phyloP scores from a whole-genome alignment of 169 alveolate genomes.

The Perkinsus olseni region DNA sequence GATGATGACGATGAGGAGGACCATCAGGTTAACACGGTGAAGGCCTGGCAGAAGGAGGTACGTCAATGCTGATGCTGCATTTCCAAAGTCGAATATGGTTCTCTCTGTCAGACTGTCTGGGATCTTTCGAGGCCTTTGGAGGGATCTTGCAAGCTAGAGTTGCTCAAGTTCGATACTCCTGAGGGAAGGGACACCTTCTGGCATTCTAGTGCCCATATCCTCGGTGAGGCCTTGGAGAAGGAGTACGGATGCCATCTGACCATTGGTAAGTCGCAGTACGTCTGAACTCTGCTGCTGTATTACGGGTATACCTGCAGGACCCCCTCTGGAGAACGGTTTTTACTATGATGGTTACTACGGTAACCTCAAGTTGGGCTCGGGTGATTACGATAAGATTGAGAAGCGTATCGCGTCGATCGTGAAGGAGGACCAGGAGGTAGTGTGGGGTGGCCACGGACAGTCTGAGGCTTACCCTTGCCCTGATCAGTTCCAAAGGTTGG shows the following conservation, averaged over 20 bases:
- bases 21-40: not conserved
- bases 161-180: constrained; percentile 78
- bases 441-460: not conserved
- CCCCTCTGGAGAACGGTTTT: constrained; percentile 90
- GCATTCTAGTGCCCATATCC: constrained; percentile 97
- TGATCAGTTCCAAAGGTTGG: constrained; percentile 81
- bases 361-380: constrained; percentile 30
- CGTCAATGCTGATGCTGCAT: not conserved
- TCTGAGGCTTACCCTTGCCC: not conserved
- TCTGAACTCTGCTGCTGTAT: not conserved
- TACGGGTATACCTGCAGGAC: constrained; percentile 23
- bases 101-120: constrained; percentile 68
- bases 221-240: constrained; percentile 86
- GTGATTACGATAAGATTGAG: constrained; percentile 21
- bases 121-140: constrained; percentile 93
- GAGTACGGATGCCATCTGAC: constrained; percentile 91
- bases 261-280: constrained; percentile 72
- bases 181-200: constrained; percentile 92
- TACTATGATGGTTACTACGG: constrained; percentile 96
- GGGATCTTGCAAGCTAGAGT: constrained; percentile 71
- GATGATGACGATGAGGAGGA: constrained; percentile 64
- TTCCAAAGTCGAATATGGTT: not conserved
- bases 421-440: constrained; percentile 30
- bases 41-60: constrained; percentile 2
- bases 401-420: constrained; percentile 44